Percentiles rank a stretch among this genome's conserved stretches.
These are phyloP conservation scores for Fagopyrum esculentum DNA, from an alignment of 148 eudicot genomes.

Conservation along the genomic window DNA sequence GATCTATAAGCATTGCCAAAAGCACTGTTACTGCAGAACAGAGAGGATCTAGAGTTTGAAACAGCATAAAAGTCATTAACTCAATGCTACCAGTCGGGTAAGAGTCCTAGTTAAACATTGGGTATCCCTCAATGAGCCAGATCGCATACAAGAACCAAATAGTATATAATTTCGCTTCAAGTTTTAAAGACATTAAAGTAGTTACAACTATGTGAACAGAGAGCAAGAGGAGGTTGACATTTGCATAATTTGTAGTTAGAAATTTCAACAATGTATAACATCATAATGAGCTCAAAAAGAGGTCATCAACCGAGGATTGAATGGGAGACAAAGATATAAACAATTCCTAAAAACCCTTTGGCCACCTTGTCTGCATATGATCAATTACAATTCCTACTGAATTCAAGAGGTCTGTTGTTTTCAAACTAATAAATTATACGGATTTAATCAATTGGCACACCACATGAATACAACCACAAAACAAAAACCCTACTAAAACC, in stretches of 20 bases:
- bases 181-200: background rate
- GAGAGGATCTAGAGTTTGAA: background rate
- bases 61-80: background rate
- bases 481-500: background rate
- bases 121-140: background rate
- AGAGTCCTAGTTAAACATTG: background rate
- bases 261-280: background rate
- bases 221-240: background rate
- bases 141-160: background rate
- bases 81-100: background rate
- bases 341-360: background rate
- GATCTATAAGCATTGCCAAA: background rate
- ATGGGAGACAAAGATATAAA: background rate
- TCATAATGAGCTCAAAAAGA: background rate
- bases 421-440: background rate
- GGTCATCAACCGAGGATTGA: background rate
- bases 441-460: background rate
- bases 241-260: background rate
- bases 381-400: background rate
- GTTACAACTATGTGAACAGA: background rate
- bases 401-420: background rate
- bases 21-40: background rate
- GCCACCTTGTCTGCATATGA: background rate
- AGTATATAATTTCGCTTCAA: background rate
- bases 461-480: background rate